phyloP scores from a whole-genome alignment of 2,329 filamentous ascomycete species.

The Tolypocladium guangdongense region DNA sequence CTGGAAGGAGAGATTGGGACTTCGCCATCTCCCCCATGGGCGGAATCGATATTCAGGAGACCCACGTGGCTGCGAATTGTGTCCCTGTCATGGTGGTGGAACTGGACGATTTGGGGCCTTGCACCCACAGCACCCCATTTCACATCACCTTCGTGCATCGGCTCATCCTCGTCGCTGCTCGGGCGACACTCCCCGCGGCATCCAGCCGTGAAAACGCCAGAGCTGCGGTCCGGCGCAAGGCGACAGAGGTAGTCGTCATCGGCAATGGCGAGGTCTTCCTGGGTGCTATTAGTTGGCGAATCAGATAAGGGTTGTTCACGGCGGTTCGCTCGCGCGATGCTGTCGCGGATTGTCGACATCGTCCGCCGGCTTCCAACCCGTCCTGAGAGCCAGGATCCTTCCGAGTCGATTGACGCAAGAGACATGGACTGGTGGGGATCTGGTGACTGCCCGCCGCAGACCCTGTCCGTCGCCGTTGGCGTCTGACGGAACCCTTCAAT shows the following conservation, averaged over 20 bases:
- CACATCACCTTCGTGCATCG: constrained; percentile 29
- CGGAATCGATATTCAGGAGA: constrained; percentile 31
- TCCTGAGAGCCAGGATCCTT: constrained; percentile 91
- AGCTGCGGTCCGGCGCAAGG: constrained; percentile 18
- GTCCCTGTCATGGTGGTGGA: constrained; percentile 28
- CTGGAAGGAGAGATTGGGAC: constrained; percentile 11
- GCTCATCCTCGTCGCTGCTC: constrained; percentile 49
- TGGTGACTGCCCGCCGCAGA: constrained; percentile 29
- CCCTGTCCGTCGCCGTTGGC: constrained; percentile 12
- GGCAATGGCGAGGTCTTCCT: constrained; percentile 50
- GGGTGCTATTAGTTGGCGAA: constrained; percentile 31
- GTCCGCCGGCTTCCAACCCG: constrained; percentile 40
- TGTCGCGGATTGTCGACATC: constrained; percentile 33
- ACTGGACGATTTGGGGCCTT: constrained; percentile 48
- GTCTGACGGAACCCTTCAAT: constrained; percentile 15
- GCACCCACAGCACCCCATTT: constrained; percentile 41
- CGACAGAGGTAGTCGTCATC: constrained; percentile 67
- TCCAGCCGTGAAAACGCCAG: constrained; percentile 16
- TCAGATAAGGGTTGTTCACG: constrained; percentile 24
- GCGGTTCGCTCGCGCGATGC: constrained; percentile 20
- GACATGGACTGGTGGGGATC: constrained; percentile 68
- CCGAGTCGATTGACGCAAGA: constrained; percentile 86
- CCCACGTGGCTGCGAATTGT: constrained; percentile 43
- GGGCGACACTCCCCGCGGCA: constrained; percentile 39
- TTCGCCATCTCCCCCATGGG: constrained; percentile 19